Evolutionary conservation across 228 moss, liverwort and hornwort genomes (phyloP).

Genomic region (Sphagnum magellanicum): DNA sequence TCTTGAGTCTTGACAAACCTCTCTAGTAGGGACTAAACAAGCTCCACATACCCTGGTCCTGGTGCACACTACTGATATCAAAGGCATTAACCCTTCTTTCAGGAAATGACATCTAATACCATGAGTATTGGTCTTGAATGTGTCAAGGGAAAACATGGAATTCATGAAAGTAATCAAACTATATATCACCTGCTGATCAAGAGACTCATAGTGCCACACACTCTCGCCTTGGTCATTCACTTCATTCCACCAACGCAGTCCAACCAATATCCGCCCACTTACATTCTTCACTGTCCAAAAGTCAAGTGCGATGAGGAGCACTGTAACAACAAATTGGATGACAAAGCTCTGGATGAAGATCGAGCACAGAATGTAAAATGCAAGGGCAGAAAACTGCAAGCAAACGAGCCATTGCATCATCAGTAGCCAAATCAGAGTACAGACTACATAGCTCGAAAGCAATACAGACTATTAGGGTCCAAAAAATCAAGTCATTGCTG

Average conservation of each 20-base stretch:
- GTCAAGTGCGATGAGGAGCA: conserved; percentile 70
- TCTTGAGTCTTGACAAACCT: too few species aligned
- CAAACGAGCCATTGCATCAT: background rate
- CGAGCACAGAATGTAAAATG: conserved; percentile 64
- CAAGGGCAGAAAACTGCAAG: conserved; percentile 51
- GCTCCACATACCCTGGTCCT: too few species aligned
- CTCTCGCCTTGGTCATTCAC: conserved; percentile 71
- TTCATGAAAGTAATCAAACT: too few species aligned
- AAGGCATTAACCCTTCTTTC: too few species aligned
- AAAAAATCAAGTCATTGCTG: background rate
- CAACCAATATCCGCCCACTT: conserved; percentile 82
- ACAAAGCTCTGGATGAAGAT: conserved; percentile 64
- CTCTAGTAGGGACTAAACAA: too few species aligned
- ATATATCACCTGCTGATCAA: conserved; percentile 58
- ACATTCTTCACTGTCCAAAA: conserved; percentile 97
- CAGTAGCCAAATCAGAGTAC: background rate
- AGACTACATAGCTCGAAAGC: background rate
- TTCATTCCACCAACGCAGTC: conserved; percentile 95
- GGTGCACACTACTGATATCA: too few species aligned
- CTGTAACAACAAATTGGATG: conserved; percentile 62
- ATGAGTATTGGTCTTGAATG: too few species aligned
- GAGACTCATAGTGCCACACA: conserved; percentile 85
- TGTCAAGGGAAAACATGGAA: too few species aligned
- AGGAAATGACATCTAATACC: background rate
- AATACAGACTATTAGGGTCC: background rate